Evolutionary conservation across 352 stramenopile species (phyloP).

Genomic region (Globisporangium viniferum): DNA sequence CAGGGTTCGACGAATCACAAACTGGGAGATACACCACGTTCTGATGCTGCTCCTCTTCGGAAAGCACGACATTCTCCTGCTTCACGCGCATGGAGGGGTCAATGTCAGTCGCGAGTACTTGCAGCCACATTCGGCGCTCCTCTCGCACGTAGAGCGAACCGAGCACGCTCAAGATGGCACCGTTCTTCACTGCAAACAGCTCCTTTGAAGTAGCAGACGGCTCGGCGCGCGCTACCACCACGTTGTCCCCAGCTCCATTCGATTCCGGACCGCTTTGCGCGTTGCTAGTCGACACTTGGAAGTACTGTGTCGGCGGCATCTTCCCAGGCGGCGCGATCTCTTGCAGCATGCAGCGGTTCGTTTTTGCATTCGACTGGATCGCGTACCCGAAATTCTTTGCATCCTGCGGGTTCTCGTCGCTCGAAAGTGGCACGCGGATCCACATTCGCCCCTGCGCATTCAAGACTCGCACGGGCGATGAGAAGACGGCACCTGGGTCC

Average conservation of each 20-base stretch:
- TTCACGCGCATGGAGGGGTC: slow-evolving; percentile 42
- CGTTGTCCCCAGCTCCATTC: slow-evolving; percentile 1
- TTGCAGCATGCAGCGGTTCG: slow-evolving; percentile 71
- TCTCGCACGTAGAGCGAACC: slow-evolving; percentile 49
- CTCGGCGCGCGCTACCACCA: slow-evolving; percentile 30
- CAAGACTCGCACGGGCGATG: slow-evolving; percentile 46
- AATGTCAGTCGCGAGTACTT: slow-evolving; percentile 53
- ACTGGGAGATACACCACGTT: slow-evolving; percentile 62
- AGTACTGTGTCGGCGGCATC: slow-evolving; percentile 54
- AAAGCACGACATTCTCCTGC: slow-evolving; percentile 26
- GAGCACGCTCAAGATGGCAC: slow-evolving; percentile 48
- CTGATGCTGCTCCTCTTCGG: slow-evolving; percentile 39
- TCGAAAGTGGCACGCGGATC: slow-evolving; percentile 49
- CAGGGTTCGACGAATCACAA: slow-evolving; percentile 23
- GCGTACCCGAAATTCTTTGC: slow-evolving; percentile 53
- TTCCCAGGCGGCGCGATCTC: slow-evolving; percentile 61
- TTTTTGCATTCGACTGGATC: slow-evolving; percentile 79
- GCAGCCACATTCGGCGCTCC: slow-evolving; percentile 56
- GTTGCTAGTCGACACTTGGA: slow-evolving; percentile 25
- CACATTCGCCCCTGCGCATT: slow-evolving; percentile 62
- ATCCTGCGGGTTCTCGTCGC: slow-evolving; percentile 35
- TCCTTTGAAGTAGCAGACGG: slow-evolving; percentile 37
- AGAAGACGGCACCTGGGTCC: slow-evolving; percentile 45
- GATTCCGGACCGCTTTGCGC: slow-evolving; percentile 16
- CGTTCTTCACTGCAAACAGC: slow-evolving; percentile 50